Percentiles rank a stretch among this genome's conserved stretches.
Evolutionary conservation across 805 yeast species (phyloP).

Genomic region (Candida suzukii): DNA sequence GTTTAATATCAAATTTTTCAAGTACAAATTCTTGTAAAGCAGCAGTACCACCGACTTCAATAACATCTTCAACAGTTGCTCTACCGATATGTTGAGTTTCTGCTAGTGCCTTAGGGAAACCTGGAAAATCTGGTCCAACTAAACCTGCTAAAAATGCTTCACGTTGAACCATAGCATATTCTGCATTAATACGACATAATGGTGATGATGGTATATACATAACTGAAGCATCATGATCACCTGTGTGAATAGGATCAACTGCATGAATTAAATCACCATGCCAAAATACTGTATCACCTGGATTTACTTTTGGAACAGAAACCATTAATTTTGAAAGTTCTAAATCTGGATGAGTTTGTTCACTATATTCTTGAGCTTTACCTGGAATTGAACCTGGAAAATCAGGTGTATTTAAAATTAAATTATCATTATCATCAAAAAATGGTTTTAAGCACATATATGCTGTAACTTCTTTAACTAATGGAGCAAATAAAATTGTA

Average conservation of each 20-base stretch:
- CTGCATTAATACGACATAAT: constrained; percentile 10
- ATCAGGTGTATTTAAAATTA: constrained; percentile 24
- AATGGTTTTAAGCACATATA: constrained; percentile 34
- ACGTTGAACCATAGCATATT: constrained; percentile 15
- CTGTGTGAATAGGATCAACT: constrained; percentile 30
- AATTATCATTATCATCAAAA: constrained; percentile 24
- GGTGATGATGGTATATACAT: constrained; percentile 32
- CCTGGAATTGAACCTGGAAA: constrained; percentile 35
- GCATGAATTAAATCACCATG: constrained; percentile 34
- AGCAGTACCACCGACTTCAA: constrained; percentile 11
- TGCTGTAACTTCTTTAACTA: constrained; percentile 28
- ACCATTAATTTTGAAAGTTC: constrained; percentile 24
- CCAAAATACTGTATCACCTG: constrained; percentile 39
- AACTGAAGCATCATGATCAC: constrained; percentile 30
- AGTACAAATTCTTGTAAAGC: constrained; percentile 17
- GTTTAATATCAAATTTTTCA: constrained; percentile 9
- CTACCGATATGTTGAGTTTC: constrained; percentile 18
- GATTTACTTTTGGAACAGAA: constrained; percentile 29
- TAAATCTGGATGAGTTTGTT: constrained; percentile 28
- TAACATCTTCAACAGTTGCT: constrained; percentile 14
- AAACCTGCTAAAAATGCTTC: constrained; percentile 17
- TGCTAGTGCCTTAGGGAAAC: constrained; percentile 16
- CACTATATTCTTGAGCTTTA: constrained; percentile 25
- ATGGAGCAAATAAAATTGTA: constrained; percentile 30
- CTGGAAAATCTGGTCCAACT: constrained; percentile 23